Evolutionary conservation across 2,329 filamentous ascomycete genomes (phyloP), one percentile per base, ranked within the genome.

Genomic region (Colletotrichum liriopes): DNA sequence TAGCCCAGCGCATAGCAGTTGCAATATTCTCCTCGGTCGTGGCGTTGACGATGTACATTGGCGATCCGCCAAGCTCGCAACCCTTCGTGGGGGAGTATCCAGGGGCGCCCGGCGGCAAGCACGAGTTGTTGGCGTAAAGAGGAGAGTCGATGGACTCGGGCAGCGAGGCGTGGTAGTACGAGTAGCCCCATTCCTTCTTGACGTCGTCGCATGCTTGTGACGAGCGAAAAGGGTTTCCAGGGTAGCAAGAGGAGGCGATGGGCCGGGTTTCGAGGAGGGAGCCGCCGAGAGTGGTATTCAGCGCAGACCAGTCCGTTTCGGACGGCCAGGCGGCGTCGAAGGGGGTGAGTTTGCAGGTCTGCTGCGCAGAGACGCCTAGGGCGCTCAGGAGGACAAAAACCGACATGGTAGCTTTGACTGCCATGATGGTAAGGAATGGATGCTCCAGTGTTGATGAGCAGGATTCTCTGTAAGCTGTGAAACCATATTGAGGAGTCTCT

Each of bases 281-380:
- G 1, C 87, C 86, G 12, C 78, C 77, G 8, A 88, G 76, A 6
- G 85, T 83, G 20, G 76, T 54, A 70, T 89, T 89, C 67, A 89
- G 81, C 1, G 68, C 58, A 14, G 77, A 72, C 86, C 86, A 88
- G 9, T 65, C 63, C 7, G 51, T 47, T 55, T 74, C 18, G 63
- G 66, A 29, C 32, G 71, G 62, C 73, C 75, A 62, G 14, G 69
- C 65, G 9, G 52, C 37, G 16, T 72, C 65, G 20, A 32, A 14
- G 2, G 69, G 65, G 4, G 59, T 67, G 29, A 54, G 16, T 58
- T 69, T 72, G 52, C 65, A 72, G 23, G 47, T 60, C 37, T 59
- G 39, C 55, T 71, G 63, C 20, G 67, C 62, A 12, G 63, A 66
- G n/a, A 18, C 41, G 45, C 61, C 16, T 6, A 65, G 5, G 9